Base-by-base conservation (phyloP, 2,329 filamentous ascomycete species). In the Anisogramma anomala region DNA sequence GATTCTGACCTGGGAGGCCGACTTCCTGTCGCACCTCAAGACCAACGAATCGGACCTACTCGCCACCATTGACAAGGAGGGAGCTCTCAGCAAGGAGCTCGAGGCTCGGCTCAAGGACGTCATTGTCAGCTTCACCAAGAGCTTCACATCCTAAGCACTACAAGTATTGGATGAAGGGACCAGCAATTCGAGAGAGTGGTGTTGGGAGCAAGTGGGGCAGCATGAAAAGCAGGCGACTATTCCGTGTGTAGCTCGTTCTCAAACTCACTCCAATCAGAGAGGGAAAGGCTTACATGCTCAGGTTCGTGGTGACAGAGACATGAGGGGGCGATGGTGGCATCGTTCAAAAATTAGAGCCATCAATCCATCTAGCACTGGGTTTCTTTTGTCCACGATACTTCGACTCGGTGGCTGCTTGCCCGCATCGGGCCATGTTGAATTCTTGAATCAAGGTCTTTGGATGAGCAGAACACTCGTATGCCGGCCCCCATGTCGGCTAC, bases 1-100 rank as follows among this genome's bases (percentile, higher is more conserved):
- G 82, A 83, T 98, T 56, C 79, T 91, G 51, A 66, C 78, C 65
- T 98, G 89, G 87, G 91, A 98, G 77, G 56, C 81, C 59, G 89
- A 96, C 71, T 93, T 94, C 82, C 74, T 95, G 50, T 71, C 82
- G 54, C 84, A 95, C 76, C 74, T 98, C 61, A 87, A 81, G 77
- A 82, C 77, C 65, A 94, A 89, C 74, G 84, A 95, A 77, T 59
- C 76, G 36, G 87, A 88, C 50, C 68, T 96, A 52, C 69, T 94
- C 51, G 72, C 79, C 58, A 82, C 77, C 57, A 95, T 98, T 55
- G 87, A 94, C 60, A 91, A 89, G 78, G 87, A 96, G 77, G 89
- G 89, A 66, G 76, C 85, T 51, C 68, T 98, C 64, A 91, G 84
- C 82, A 95, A 95, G 79, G 89, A 94, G 28, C 72, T 87, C 36